phyloP scores from a whole-genome alignment of 2,329 filamentous ascomycete genomes.

The Malbranchea cinnamomea region DNA sequence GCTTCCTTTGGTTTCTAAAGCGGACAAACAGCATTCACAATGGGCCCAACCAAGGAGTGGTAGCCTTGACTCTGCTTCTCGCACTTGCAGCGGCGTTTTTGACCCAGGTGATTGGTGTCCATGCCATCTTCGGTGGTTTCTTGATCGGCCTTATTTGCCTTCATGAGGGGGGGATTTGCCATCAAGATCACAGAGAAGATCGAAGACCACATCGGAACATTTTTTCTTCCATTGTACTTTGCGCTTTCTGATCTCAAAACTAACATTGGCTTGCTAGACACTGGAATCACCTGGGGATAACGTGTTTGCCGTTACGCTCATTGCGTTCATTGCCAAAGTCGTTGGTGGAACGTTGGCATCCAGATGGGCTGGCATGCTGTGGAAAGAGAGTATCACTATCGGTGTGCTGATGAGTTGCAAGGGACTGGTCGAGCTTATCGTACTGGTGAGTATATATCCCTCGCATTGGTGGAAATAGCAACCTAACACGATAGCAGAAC shows the following conservation, averaged over 20 bases:
- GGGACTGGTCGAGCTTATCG: slow-evolving; percentile 84
- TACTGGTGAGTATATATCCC: slow-evolving; percentile 47
- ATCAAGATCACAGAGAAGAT: slow-evolving; percentile 86
- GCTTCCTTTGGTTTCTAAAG: slow-evolving; percentile 58
- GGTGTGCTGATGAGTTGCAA: slow-evolving; percentile 94
- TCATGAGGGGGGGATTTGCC: slow-evolving; percentile 45
- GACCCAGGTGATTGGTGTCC: slow-evolving; percentile 78
- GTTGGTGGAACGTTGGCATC: slow-evolving; percentile 69
- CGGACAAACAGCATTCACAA: slow-evolving; percentile 68
- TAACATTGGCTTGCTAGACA: slow-evolving; percentile 68
- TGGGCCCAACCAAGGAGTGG: slow-evolving; percentile 72
- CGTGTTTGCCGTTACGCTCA: slow-evolving; percentile 63
- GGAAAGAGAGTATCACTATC: slow-evolving; percentile 80
- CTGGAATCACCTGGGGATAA: slow-evolving; percentile 79
- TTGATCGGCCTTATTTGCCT: slow-evolving; percentile 74
- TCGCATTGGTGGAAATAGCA: no score
- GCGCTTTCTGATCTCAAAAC: slow-evolving; percentile 82
- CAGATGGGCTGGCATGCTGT: slow-evolving; percentile 59
- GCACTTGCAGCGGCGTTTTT: slow-evolving; percentile 72
- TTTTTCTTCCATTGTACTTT: slow-evolving; percentile 87
- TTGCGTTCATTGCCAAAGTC: slow-evolving; percentile 78
- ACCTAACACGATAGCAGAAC: slow-evolving; percentile 33
- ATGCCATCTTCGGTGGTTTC: slow-evolving; percentile 90
- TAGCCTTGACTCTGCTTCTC: slow-evolving; percentile 67
- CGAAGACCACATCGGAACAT: slow-evolving; percentile 70